phyloP scores from a whole-genome alignment of 148 eudicot species.

The Rhododendron griersonianum region DNA sequence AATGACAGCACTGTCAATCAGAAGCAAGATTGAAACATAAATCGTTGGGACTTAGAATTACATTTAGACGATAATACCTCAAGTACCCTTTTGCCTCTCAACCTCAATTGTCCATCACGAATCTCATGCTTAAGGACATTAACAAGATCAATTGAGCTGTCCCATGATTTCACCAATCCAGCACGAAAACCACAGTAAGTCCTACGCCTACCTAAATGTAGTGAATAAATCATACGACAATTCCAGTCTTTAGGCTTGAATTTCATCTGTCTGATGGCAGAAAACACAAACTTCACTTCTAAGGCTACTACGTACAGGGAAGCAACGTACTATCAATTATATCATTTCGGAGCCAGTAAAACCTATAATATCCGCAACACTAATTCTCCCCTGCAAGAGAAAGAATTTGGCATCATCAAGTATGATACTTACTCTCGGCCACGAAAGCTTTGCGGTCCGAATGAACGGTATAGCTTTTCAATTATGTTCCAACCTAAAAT shows the following conservation, averaged over 20 bases:
- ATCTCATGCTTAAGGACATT: constrained; percentile 67
- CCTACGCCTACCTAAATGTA: background rate
- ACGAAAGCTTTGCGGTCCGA: background rate
- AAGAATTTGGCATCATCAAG: background rate
- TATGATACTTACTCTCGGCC: background rate
- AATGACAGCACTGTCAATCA: no score
- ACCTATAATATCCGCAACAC: constrained; percentile 57
- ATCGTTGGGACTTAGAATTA: background rate
- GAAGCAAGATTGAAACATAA: no score
- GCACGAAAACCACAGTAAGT: constrained; percentile 17
- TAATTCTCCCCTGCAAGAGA: constrained; percentile 60
- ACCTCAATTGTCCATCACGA: constrained; percentile 76
- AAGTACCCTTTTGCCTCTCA: constrained; percentile 76
- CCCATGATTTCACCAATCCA: constrained; percentile 61
- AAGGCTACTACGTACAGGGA: background rate
- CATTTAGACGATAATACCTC: constrained; percentile 39
- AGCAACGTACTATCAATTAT: constrained; percentile 36
- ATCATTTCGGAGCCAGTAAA: constrained; percentile 54
- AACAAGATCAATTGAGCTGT: constrained; percentile 66
- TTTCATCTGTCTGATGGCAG: background rate
- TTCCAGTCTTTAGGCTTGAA: background rate
- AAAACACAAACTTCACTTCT: background rate
- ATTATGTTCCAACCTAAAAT: background rate
- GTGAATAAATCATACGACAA: background rate
- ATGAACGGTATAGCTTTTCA: background rate